A percentile compares a stretch with the other conserved stretches of the same genome.
phyloP scores from a whole-genome alignment of 129 eudicot genomes.

The Glebionis coronaria region DNA sequence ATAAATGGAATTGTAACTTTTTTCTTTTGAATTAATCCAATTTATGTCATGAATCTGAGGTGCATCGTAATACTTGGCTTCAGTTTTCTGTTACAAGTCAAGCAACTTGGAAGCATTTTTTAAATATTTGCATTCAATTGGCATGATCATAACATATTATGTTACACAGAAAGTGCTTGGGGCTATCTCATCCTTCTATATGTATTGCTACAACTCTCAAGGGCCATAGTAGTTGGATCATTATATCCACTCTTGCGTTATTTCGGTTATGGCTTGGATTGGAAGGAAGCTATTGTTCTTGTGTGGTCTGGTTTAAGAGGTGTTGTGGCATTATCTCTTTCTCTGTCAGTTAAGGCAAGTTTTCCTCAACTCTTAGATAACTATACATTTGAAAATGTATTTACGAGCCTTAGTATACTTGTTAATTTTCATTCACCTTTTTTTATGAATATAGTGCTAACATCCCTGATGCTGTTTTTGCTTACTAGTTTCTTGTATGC shows the following conservation, averaged over 20 bases:
- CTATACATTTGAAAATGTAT: not conserved
- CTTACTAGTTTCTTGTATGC: conserved; percentile 13
- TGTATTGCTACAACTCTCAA: conserved; percentile 62
- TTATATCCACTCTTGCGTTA: conserved; percentile 66
- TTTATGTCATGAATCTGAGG: no score
- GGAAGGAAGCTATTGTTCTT: conserved; percentile 89
- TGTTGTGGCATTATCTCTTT: conserved; percentile 91
- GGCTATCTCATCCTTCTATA: conserved; percentile 89
- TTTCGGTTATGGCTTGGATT: conserved; percentile 91
- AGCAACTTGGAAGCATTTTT: not conserved
- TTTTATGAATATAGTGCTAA: not conserved
- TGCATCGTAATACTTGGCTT: no score
- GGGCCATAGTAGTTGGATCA: conserved; percentile 61
- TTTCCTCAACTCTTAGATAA: conserved; percentile 4
- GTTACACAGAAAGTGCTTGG: no score
- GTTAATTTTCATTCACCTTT: no score
- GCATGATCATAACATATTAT: conserved; percentile 12
- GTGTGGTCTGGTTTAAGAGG: no score
- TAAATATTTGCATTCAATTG: not conserved
- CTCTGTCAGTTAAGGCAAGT: conserved; percentile 88
- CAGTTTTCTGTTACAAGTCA: not conserved
- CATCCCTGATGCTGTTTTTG: not conserved
- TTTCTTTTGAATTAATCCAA: no score
- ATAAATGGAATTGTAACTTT: no score
- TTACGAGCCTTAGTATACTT: no score